phyloP scores from a whole-genome alignment of 208 protist genomes.

The Perkinsela sp. region DNA sequence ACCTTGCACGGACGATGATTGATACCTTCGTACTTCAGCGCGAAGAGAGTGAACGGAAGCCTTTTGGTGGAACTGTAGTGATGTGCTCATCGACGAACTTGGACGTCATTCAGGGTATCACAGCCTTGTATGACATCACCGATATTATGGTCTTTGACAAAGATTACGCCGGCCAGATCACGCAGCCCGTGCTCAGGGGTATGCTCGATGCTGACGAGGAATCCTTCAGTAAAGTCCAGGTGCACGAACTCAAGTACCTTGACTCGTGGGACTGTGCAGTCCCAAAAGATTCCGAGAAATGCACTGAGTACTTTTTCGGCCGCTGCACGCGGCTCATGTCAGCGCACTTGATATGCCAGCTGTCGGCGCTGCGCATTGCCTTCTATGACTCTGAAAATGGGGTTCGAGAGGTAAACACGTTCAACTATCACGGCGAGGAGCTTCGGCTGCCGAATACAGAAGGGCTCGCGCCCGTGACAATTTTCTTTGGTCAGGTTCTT shows the following conservation, averaged over 20 bases:
- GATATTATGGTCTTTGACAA: not conserved
- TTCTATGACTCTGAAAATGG: no score
- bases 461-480: no score
- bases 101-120: not conserved
- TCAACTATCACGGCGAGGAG: no score
- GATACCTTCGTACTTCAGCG: not conserved
- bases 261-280: not conserved
- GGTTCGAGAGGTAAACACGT: no score
- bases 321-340: not conserved
- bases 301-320: not conserved
- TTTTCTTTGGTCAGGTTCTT: not conserved
- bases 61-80: not conserved
- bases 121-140: not conserved
- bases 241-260: not conserved
- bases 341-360: no score
- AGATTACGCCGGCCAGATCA: not conserved
- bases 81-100: not conserved
- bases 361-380: no score
- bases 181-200: not conserved
- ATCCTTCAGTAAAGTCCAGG: not conserved
- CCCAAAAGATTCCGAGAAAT: not conserved
- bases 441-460: no score
- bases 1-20: not conserved
- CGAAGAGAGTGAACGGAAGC: not conserved
- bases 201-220: not conserved